Base-by-base conservation (phyloP, 2,329 filamentous ascomycete species). In the Pleoardoris graminearum region DNA sequence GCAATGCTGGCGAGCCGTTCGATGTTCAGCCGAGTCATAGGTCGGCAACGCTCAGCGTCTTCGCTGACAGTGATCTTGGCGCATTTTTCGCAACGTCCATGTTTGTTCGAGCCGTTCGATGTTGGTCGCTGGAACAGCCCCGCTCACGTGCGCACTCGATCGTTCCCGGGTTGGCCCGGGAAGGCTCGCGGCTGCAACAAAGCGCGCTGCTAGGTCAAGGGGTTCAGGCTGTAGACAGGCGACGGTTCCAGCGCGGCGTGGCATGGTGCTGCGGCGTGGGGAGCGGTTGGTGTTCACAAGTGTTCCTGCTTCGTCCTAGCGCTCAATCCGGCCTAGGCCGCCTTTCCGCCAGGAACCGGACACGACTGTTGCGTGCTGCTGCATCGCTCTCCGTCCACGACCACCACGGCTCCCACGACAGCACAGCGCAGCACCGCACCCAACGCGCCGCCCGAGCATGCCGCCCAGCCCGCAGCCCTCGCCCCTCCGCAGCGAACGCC, bases 371-470 rank as follows among this genome's bases (percentile, higher is more conserved):
- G 21, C 19, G 41, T n/a, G n/a, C n/a, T 54, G 41, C 47, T 45
- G 35, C 46, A 41, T 29, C 16, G 43, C 29, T 22, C 21, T 38
- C 21, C 17, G 33, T n/a, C 17, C 36, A 41, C 21, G 21, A 25
- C n/a, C n/a, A n/a, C n/a, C n/a, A n/a, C n/a, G n/a, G n/a, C n/a
- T n/a, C n/a, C n/a, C n/a, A n/a, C n/a, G n/a, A n/a, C n/a, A n/a
- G n/a, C 30, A 36, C 3, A 16, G 33, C 33, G 17, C n/a, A 35
- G 19, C 49, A 48, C 17, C 36, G 37, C 44, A 4, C 32, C 50
- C 46, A 14, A 57, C 58, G 57, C 4, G 8, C 14, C 48, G 14
- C 47, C 30, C 12, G 48, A 51, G 45, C 54, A 51, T 63, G 53
- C 42, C 36, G 14, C 44, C 37, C 36, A 12, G 23, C 49, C 33